Evolutionary conservation across 1,284 basidiomycete genomes (phyloP), one percentile per base, ranked within the genome.

Genomic region (Clitocybe nebularis): DNA sequence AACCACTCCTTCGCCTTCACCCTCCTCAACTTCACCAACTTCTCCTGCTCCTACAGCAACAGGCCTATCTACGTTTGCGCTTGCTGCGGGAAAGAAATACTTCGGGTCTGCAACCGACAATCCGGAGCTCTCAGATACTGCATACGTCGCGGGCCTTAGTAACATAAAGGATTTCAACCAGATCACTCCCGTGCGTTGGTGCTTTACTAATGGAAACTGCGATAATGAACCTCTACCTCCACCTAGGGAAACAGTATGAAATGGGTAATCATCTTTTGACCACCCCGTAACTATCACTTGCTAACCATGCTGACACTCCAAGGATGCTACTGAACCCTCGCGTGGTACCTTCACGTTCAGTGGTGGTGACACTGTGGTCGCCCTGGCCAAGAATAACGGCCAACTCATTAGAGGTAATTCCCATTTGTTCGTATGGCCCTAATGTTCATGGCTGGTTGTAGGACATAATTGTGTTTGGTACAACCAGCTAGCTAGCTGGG

Each of bases 401-500:
- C 64, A 69, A 50, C 51, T 66, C 16, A 44, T 69, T 16, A 58
- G 70, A 48, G 71, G 68, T 58, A 13, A 4, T 11, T 8, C 5
- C 10, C 24, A 6, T 10, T 3, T 33, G 43, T 32, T 32, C 6
- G n/a, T 4, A 26, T 3, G 11, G 3, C 9, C 16, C n/a, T n/a
- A n/a, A n/a, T n/a, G n/a, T n/a, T n/a, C n/a, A n/a, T n/a, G n/a
- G n/a, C n/a, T n/a, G n/a, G n/a, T 16, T 16, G 1, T 22, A 63
- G 63, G 71, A 3, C 74, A 74, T 54, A 72, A 69, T 49, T 73
- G 71, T 45, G 75, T 77, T 24, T 79, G 77, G 78, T 64, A 79
- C 53, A 69, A 67, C 44, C 75, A 79, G 51, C 65, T 78, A 0
- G 71, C 75, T 1, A 60, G 52, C 56, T 79, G 75, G 75, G 71